Evolutionary conservation across 441 rosid species (phyloP).

Genomic region (Euphorbia corollata): DNA sequence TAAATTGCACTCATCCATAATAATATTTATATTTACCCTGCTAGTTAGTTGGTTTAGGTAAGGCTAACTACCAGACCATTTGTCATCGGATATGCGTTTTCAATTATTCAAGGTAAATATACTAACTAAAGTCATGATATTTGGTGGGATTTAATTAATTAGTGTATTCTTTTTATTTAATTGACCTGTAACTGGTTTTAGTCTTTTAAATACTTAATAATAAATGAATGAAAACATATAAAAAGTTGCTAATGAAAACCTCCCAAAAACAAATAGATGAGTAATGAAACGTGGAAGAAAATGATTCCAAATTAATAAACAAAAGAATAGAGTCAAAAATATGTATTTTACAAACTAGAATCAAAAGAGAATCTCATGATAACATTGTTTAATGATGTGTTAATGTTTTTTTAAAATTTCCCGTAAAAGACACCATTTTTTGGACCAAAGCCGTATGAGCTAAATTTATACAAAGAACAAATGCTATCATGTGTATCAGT

Average conservation of each 20-base stretch:
- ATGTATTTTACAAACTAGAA: not conserved
- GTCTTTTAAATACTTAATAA: not conserved
- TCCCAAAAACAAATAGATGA: conserved; percentile 1
- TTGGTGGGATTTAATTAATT: conserved; percentile 6
- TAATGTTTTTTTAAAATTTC: conserved; percentile 9
- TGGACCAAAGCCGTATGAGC: conserved; percentile 17
- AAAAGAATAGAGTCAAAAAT: conserved; percentile 11
- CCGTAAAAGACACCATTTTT: conserved; percentile 19
- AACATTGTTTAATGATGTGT: not conserved
- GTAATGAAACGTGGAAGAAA: conserved; percentile 10
- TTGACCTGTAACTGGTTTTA: not conserved
- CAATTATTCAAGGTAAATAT: not conserved
- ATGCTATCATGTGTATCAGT: no score
- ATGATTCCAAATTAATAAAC: conserved; percentile 22
- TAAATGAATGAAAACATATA: not conserved
- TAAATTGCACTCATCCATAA: not conserved
- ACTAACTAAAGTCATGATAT: conserved; percentile 6
- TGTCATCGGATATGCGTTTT: conserved; percentile 14
- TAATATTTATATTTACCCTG: not conserved
- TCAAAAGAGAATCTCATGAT: conserved; percentile 21
- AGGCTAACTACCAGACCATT: conserved; percentile 30
- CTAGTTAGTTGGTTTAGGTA: conserved; percentile 44
- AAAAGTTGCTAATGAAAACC: not conserved
- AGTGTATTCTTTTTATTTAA: not conserved
- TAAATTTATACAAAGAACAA: no score